Evolutionary conservation across 2,329 filamentous ascomycete genomes (phyloP).

Genomic region (Zymoseptoria ardabiliae): DNA sequence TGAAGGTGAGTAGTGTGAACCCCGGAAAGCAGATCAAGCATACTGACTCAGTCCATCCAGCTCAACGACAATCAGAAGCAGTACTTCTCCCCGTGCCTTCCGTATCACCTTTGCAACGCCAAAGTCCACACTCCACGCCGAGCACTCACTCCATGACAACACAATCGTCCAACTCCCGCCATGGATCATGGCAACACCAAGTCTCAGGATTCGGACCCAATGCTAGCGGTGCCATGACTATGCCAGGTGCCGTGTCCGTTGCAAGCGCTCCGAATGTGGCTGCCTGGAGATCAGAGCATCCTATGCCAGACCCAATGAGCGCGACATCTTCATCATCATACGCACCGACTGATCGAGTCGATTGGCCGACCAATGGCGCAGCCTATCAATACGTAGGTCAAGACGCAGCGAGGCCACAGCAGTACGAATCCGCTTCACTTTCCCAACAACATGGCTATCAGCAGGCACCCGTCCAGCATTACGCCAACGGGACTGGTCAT

Average conservation of each 20-base stretch:
- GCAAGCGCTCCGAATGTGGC: conserved; percentile 16
- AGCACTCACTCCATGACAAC: conserved; percentile 21
- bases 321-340: conserved; percentile 8
- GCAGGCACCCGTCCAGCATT: conserved; percentile 4
- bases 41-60: conserved; percentile 8
- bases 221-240: conserved; percentile 10
- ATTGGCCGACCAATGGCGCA: conserved; percentile 16
- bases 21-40: neutral
- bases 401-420: conserved; percentile 18
- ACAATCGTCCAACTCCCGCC: conserved; percentile 18
- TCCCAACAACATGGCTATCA: conserved; percentile 15
- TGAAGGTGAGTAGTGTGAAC: conserved; percentile 10
- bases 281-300: conserved; percentile 22
- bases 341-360: conserved; percentile 15
- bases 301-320: conserved; percentile 15
- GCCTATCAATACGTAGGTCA: conserved; percentile 20
- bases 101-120: conserved; percentile 22
- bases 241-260: conserved; percentile 12
- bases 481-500: conserved; percentile 2
- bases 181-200: conserved; percentile 24
- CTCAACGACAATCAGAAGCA: conserved; percentile 17
- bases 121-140: conserved; percentile 22
- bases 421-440: conserved; percentile 19
- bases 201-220: conserved; percentile 11
- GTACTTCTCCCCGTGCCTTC: conserved; percentile 17